phyloP scores from a whole-genome alignment of 208 protist species.

The Crithidia fasciculata region DNA sequence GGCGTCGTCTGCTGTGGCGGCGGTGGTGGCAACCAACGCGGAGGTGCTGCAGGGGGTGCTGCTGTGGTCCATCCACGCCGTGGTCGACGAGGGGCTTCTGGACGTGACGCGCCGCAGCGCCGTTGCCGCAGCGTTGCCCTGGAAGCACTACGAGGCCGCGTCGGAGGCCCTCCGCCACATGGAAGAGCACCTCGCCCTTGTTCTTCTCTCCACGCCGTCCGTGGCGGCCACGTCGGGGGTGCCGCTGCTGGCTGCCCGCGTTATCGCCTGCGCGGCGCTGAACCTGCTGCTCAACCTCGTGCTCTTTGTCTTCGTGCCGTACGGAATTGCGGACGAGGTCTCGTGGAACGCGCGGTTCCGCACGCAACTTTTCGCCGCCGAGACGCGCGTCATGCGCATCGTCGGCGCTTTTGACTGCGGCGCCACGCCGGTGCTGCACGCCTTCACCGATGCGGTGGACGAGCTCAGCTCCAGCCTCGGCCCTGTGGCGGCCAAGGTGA shows the following conservation, averaged over 20 bases:
- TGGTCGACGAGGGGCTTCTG: slow-evolving; percentile 27
- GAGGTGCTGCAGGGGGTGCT: slow-evolving; percentile 28
- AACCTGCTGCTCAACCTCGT: slow-evolving; percentile 23
- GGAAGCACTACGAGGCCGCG: slow-evolving; percentile 16
- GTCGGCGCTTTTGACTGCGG: slow-evolving; percentile 32
- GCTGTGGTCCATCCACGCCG: slow-evolving; percentile 26
- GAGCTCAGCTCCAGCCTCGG: slow-evolving; percentile 19
- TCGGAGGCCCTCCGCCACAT: slow-evolving; percentile 14
- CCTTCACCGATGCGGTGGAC: slow-evolving; percentile 24
- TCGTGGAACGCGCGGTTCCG: slow-evolving; percentile 36
- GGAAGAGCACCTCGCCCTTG: slow-evolving; percentile 10
- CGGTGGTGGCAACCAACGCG: slow-evolving; percentile 18
- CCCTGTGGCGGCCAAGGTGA: slow-evolving; percentile 24
- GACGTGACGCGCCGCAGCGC: slow-evolving; percentile 15
- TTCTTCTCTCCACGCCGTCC: slow-evolving; percentile 4
- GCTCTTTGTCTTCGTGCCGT: slow-evolving; percentile 20
- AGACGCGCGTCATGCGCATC: slow-evolving; percentile 26
- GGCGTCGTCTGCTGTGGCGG: neutral
- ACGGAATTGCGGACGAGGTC: slow-evolving; percentile 27
- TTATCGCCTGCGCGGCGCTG: slow-evolving; percentile 26
- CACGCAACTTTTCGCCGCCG: slow-evolving; percentile 23
- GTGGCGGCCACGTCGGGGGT: slow-evolving; percentile 1
- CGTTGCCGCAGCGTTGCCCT: slow-evolving; percentile 21
- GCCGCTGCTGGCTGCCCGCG: slow-evolving; percentile 18
- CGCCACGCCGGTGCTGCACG: slow-evolving; percentile 1